Evolutionary conservation across 169 alveolate species (phyloP).

Genomic region (Babesia ovis): DNA sequence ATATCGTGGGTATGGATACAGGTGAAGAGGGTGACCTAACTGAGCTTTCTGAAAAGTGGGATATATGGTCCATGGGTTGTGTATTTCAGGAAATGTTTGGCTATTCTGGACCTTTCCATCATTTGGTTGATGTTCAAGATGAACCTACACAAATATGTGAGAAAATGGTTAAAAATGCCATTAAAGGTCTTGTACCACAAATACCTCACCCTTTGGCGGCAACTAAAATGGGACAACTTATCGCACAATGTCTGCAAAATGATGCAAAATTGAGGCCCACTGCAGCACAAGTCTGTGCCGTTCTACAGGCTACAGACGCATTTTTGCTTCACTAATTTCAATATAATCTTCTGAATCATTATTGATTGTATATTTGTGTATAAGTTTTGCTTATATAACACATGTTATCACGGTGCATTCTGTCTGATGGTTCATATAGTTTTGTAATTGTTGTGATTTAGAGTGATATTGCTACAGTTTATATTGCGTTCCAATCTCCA

Average conservation of each 20-base stretch:
- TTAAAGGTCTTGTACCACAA: conserved; percentile 69
- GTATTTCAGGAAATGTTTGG: conserved; percentile 84
- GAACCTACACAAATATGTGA: conserved; percentile 73
- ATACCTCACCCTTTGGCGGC: conserved; percentile 66
- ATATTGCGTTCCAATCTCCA: no score
- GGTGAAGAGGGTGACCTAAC: conserved; percentile 41
- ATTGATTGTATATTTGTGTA: no score
- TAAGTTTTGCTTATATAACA: no score
- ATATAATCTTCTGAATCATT: no score
- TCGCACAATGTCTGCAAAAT: conserved; percentile 72
- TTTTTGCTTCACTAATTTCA: conserved; percentile 57
- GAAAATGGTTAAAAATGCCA: conserved; percentile 74
- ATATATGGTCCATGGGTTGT: conserved; percentile 86
- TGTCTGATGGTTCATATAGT: no score
- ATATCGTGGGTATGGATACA: conserved; percentile 24
- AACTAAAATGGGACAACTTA: conserved; percentile 76
- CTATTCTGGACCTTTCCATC: conserved; percentile 79
- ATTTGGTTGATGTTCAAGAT: conserved; percentile 75
- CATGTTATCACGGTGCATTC: no score
- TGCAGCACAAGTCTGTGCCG: conserved; percentile 74
- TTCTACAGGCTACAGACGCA: conserved; percentile 73
- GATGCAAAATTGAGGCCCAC: conserved; percentile 80
- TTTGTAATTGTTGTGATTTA: no score
- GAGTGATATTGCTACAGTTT: no score
- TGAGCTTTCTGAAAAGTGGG: conserved; percentile 79